A percentile compares a stretch with the other conserved stretches of the same genome.
These are phyloP conservation scores for Geotrichum aggregatum DNA, from an alignment of 1,139 yeast species.

Conservation along the genomic window DNA sequence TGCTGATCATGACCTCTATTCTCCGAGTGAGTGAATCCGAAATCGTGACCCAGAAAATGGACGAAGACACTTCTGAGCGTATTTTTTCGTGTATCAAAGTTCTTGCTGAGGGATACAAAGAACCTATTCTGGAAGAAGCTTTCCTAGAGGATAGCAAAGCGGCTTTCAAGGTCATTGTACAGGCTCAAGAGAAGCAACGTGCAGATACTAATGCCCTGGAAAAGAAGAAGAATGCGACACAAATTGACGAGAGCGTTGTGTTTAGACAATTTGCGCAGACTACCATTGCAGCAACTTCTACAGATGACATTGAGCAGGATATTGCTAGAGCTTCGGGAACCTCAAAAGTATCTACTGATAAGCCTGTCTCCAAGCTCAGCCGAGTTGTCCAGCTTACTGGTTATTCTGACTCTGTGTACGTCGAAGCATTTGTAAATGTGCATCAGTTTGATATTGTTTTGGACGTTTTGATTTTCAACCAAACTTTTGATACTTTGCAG, in stretches of 20 bases:
- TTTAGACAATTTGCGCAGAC: conserved; percentile 74
- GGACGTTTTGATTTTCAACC: conserved; percentile 91
- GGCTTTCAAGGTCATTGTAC: conserved; percentile 68
- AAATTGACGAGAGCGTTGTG: conserved; percentile 73
- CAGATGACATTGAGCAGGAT: conserved; percentile 34
- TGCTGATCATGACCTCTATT: conserved; percentile 86
- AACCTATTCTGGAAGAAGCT: conserved; percentile 56
- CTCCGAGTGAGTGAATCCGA: conserved; percentile 84
- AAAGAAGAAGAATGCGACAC: conserved; percentile 65
- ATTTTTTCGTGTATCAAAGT: conserved; percentile 77
- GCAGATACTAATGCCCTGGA: conserved; percentile 58
- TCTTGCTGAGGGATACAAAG: conserved; percentile 60
- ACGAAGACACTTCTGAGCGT: conserved; percentile 93
- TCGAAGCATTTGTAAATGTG: conserved; percentile 91
- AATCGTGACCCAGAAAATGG: conserved; percentile 71
- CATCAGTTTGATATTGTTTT: conserved; percentile 94
- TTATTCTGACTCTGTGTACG: conserved; percentile 95
- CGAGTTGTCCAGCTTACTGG: conserved; percentile 94
- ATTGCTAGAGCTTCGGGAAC: conserved; percentile 45
- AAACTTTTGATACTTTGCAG: conserved; percentile 84
- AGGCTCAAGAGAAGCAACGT: conserved; percentile 49
- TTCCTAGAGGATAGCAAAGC: conserved; percentile 84
- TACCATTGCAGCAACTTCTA: conserved; percentile 37
- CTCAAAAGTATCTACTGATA: conserved; percentile 47
- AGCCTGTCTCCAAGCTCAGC: conserved; percentile 69